Evolutionary conservation across 306 rosid species (phyloP).

Genomic region (Vicia faba): DNA sequence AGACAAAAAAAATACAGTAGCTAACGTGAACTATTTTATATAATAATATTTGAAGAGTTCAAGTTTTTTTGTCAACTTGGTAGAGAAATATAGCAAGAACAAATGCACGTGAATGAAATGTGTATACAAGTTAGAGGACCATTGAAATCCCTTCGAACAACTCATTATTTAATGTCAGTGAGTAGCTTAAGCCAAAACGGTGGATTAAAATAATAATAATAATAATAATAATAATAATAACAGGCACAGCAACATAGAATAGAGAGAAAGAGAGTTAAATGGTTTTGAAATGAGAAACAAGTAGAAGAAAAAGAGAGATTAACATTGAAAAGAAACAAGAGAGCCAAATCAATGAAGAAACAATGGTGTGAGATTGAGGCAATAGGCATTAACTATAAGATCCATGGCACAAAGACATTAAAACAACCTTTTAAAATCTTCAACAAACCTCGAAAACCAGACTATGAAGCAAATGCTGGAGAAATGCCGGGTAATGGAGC

Average conservation of each 20-base stretch:
- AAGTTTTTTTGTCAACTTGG: conserved; percentile 1
- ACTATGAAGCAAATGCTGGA: conserved; percentile 38
- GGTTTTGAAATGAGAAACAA: conserved; percentile 34
- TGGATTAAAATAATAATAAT: conserved; percentile 23
- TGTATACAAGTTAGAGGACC: conserved; percentile 5
- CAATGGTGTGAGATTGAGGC: conserved; percentile 82
- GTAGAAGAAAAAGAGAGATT: conserved; percentile 26
- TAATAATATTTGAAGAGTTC: neutral
- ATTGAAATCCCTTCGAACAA: conserved; percentile 12
- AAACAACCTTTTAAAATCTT: conserved; percentile 50
- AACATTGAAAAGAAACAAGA: conserved; percentile 16
- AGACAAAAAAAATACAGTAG: conserved; percentile 1
- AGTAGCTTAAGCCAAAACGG: conserved; percentile 40
- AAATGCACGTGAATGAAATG: conserved; percentile 47
- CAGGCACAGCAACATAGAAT: conserved; percentile 7
- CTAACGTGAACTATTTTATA: neutral
- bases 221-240: conserved; percentile 2
- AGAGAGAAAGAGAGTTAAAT: conserved; percentile 26
- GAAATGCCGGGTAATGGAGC: conserved; percentile 39
- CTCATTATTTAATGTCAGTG: conserved; percentile 32
- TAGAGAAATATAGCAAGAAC: conserved; percentile 17
- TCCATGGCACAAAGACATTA: conserved; percentile 40
- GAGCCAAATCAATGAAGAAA: conserved; percentile 59
- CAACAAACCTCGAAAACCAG: conserved; percentile 43
- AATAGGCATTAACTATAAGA: conserved; percentile 60